Evolutionary conservation across 495 filamentous ascomycete species (phyloP).

Genomic region (Cercophora samala): DNA sequence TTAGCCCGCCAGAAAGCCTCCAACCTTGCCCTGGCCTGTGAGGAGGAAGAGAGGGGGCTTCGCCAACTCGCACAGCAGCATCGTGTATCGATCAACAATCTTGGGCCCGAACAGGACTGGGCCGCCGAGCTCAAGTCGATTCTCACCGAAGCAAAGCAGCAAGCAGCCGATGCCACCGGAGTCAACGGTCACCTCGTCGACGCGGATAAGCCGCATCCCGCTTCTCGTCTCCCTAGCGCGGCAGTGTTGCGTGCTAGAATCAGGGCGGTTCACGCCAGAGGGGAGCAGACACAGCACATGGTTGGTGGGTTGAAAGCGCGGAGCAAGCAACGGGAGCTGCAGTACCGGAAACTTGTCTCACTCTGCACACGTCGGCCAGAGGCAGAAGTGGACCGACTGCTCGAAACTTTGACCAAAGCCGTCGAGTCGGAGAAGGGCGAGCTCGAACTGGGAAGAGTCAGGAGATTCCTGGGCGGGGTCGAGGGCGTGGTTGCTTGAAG

Average conservation of each 20-base stretch:
- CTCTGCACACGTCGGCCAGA: constrained; percentile 66
- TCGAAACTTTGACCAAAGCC: constrained; percentile 61
- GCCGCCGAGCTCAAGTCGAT: constrained; percentile 40
- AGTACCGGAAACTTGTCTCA: constrained; percentile 66
- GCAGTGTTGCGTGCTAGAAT: constrained; percentile 44
- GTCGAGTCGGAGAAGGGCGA: constrained; percentile 71
- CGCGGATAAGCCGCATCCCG: constrained; percentile 16
- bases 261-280: constrained; percentile 50
- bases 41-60: constrained; percentile 48
- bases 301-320: constrained; percentile 54
- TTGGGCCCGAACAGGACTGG: constrained; percentile 32
- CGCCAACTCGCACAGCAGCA: constrained; percentile 39
- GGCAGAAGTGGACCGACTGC: constrained; percentile 58
- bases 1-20: constrained; percentile 43
- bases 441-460: constrained; percentile 64
- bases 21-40: constrained; percentile 48
- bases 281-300: constrained; percentile 57
- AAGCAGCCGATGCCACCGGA: not conserved
- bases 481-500: constrained; percentile 37
- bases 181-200: constrained; percentile 16
- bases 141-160: constrained; percentile 18
- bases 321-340: constrained; percentile 63
- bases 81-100: constrained; percentile 18
- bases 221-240: constrained; percentile 33
- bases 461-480: constrained; percentile 70